Conservation (phyloP, 2,329 filamentous ascomycete species). For the Allantophomopsis cytisporea region DNA sequence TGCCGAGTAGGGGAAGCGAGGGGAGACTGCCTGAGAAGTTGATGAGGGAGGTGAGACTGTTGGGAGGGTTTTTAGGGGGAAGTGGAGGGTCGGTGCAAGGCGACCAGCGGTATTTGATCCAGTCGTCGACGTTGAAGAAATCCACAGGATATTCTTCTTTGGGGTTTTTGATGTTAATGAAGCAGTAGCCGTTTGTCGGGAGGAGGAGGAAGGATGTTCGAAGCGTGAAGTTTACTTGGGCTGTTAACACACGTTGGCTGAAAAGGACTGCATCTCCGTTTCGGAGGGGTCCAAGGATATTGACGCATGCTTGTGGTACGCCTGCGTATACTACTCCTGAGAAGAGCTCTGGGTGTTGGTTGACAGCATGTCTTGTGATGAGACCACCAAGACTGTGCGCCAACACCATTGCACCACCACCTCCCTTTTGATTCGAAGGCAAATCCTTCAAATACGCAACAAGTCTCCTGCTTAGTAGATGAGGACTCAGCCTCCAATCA, state of each 20-base stretch:
- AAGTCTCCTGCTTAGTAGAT: conserved; percentile 59
- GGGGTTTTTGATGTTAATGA: conserved; percentile 59
- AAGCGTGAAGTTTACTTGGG: conserved; percentile 86
- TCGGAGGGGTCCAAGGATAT: conserved; percentile 77
- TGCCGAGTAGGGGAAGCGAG: conserved; percentile 12
- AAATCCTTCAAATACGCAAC: conserved; percentile 59
- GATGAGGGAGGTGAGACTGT: conserved; percentile 14
- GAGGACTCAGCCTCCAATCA: conserved; percentile 83
- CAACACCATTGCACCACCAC: conserved; percentile 64
- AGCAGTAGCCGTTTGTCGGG: conserved; percentile 77
- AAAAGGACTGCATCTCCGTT: conserved; percentile 89
- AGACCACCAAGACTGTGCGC: conserved; percentile 81
- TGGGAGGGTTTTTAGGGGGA: conserved; percentile 34
- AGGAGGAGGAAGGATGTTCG: conserved; percentile 76
- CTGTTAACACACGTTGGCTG: conserved; percentile 79
- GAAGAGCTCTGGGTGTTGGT: conserved; percentile 73
- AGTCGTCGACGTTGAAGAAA: conserved; percentile 69
- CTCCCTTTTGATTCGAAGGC: conserved; percentile 54
- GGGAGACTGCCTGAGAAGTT: conserved; percentile 26
- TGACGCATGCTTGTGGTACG: conserved; percentile 74
- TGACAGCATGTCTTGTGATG: conserved; percentile 79
- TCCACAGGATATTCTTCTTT: conserved; percentile 74
- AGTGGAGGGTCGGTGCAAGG: conserved; percentile 60
- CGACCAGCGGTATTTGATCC: conserved; percentile 66
- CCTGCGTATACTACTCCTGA: conserved; percentile 78